Evolutionary conservation across 495 filamentous ascomycete species (phyloP).

Genomic region (Aspergillus hancockii): DNA sequence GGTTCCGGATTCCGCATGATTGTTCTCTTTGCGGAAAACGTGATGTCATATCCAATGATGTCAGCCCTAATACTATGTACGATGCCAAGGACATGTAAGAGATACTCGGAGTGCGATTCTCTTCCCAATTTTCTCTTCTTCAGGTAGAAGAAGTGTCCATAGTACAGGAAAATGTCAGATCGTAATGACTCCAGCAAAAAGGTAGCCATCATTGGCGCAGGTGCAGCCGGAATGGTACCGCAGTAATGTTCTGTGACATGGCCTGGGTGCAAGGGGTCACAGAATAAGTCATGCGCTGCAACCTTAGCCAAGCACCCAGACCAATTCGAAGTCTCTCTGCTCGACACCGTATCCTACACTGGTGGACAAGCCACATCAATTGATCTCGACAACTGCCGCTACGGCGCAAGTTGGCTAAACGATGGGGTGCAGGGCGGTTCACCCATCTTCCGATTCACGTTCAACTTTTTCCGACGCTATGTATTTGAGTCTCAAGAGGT

Average conservation of each 20-base stretch:
- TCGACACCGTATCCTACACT: slow-evolving; percentile 66
- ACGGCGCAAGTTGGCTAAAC: slow-evolving; percentile 78
- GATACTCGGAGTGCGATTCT: neutral
- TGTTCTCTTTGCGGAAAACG: neutral
- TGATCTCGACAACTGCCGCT: slow-evolving; percentile 61
- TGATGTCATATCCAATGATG: slow-evolving; percentile 3
- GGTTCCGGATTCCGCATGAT: too few species aligned
- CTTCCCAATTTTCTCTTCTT: neutral
- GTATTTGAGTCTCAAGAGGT: slow-evolving; percentile 68
- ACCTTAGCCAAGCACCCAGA: slow-evolving; percentile 73
- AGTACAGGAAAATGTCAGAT: neutral
- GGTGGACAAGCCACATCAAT: slow-evolving; percentile 87
- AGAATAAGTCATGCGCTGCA: slow-evolving; percentile 66
- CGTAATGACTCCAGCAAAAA: slow-evolving; percentile 33
- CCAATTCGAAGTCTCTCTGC: slow-evolving; percentile 71
- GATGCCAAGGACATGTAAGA: too few species aligned
- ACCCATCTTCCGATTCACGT: slow-evolving; percentile 76
- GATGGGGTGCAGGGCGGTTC: slow-evolving; percentile 85
- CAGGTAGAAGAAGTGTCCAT: neutral
- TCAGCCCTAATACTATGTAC: neutral
- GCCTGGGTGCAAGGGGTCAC: neutral
- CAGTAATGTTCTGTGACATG: slow-evolving; percentile 5
- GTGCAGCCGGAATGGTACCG: slow-evolving; percentile 66
- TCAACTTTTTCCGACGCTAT: slow-evolving; percentile 73
- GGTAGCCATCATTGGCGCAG: slow-evolving; percentile 63